A percentile compares a stretch with the other conserved stretches of the same genome.
Conservation (phyloP, 805 yeast species). For the Pichia eremophila region DNA sequence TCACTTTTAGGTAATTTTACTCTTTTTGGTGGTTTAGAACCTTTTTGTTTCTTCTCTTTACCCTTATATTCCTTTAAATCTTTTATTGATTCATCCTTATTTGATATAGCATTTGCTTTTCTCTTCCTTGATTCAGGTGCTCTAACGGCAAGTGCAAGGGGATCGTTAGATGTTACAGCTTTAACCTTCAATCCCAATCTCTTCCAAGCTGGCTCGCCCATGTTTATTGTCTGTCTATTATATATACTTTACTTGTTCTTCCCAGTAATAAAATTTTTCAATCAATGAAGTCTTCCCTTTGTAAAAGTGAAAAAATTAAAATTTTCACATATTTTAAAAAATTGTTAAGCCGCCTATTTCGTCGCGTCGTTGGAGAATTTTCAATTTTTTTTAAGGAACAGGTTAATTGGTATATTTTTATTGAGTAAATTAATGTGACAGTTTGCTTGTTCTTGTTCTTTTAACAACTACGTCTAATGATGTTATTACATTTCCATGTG, state of each 20-base stretch:
- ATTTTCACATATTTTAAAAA: too few species aligned
- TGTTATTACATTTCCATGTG: too few species aligned
- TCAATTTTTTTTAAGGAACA: too few species aligned
- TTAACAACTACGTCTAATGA: too few species aligned
- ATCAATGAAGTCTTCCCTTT: too few species aligned
- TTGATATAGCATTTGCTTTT: slow-evolving; percentile 21
- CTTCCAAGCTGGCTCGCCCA: slow-evolving; percentile 72
- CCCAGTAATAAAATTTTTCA: too few species aligned
- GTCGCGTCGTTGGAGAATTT: too few species aligned
- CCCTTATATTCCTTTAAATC: slow-evolving; percentile 31
- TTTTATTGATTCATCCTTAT: neutral
- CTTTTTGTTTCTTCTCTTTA: slow-evolving; percentile 21
- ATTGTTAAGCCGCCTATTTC: too few species aligned
- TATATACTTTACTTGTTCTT: neutral
- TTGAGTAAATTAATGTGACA: too few species aligned
- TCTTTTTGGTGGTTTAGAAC: slow-evolving; percentile 56
- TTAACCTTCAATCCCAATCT: slow-evolving; percentile 60
- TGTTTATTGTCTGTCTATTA: neutral
- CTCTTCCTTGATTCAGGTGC: slow-evolving; percentile 27
- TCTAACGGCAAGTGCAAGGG: slow-evolving; percentile 25
- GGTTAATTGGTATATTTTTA: too few species aligned
- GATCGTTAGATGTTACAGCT: slow-evolving; percentile 36
- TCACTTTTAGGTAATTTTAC: slow-evolving; percentile 61
- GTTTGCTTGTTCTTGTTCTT: too few species aligned
- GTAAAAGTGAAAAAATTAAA: too few species aligned